phyloP scores from a whole-genome alignment of 306 rosid genomes.

The Fragaria ananassa region DNA sequence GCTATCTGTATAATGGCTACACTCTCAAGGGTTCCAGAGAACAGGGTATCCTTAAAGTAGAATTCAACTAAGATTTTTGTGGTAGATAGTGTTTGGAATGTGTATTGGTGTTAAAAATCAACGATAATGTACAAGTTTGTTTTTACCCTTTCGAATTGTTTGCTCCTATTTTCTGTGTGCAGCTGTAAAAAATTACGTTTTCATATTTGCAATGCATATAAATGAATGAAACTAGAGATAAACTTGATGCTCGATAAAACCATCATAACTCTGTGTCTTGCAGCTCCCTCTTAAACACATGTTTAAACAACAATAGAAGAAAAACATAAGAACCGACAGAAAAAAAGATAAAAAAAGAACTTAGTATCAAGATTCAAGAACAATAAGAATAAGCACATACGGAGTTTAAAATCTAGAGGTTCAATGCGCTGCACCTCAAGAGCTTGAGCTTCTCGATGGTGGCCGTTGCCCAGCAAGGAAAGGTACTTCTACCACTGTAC shows the following conservation, averaged over 20 bases:
- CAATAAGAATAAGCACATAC: background rate
- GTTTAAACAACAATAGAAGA: background rate
- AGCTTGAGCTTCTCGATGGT: conserved; percentile 36
- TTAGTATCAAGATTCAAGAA: conserved; percentile 6
- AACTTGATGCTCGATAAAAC: background rate
- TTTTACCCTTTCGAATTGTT: background rate
- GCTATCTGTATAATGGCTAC: background rate
- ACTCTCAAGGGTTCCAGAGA: background rate
- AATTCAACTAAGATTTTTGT: conserved; percentile 5
- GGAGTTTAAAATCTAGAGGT: background rate
- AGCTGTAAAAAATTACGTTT: background rate
- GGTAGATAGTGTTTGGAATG: background rate
- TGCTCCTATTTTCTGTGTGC: background rate
- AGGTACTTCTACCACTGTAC: conserved; percentile 68
- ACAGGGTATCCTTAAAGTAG: background rate
- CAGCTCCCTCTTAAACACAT: background rate
- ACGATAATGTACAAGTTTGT: background rate
- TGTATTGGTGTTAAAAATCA: background rate
- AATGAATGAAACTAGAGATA: background rate
- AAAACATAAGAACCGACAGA: background rate
- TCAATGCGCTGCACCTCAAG: conserved; percentile 19
- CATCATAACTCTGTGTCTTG: background rate
- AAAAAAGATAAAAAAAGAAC: background rate
- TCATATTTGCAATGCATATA: background rate
- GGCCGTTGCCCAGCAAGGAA: conserved; percentile 67